Evolutionary conservation across 371 early-diverging fungal species (phyloP).

Genomic region (Parasitella parasitica): DNA sequence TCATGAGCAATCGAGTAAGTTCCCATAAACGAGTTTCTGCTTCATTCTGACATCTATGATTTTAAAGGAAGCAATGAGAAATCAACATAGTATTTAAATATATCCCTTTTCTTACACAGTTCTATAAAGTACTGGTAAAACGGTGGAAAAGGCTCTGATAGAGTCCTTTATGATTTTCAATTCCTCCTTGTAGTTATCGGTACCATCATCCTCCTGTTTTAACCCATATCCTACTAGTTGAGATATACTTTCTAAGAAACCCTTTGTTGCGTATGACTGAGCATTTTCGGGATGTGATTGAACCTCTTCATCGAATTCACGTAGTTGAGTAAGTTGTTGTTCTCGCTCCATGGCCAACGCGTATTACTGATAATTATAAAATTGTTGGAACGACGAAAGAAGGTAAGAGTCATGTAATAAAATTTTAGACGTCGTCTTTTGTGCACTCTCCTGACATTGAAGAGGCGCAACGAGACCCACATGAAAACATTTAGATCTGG

Average conservation of each 20-base stretch:
- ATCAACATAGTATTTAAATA: neutral
- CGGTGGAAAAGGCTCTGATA: slow-evolving; percentile 40
- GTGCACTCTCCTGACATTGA: no score
- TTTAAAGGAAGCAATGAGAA: neutral
- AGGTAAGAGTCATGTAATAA: no score
- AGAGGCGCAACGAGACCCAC: no score
- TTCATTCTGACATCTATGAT: slow-evolving; percentile 46
- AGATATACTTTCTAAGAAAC: slow-evolving; percentile 34
- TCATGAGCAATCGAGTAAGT: slow-evolving; percentile 23
- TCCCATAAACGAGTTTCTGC: slow-evolving; percentile 48
- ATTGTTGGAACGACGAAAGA: no score
- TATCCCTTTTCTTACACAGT: slow-evolving; percentile 11
- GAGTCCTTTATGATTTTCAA: slow-evolving; percentile 37
- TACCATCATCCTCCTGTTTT: slow-evolving; percentile 18
- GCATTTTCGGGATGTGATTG: slow-evolving; percentile 30
- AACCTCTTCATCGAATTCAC: slow-evolving; percentile 39
- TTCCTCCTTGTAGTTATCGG: slow-evolving; percentile 25
- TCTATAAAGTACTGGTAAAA: slow-evolving; percentile 31
- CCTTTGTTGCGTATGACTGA: slow-evolving; percentile 40
- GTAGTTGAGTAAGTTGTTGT: slow-evolving; percentile 33
- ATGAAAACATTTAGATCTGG: no score
- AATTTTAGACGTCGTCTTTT: no score
- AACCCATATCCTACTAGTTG: slow-evolving; percentile 21
- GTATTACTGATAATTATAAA: neutral
- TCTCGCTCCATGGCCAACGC: slow-evolving; percentile 16